phyloP scores from a whole-genome alignment of 1,139 yeast genomes.

The Candida tropicalis region DNA sequence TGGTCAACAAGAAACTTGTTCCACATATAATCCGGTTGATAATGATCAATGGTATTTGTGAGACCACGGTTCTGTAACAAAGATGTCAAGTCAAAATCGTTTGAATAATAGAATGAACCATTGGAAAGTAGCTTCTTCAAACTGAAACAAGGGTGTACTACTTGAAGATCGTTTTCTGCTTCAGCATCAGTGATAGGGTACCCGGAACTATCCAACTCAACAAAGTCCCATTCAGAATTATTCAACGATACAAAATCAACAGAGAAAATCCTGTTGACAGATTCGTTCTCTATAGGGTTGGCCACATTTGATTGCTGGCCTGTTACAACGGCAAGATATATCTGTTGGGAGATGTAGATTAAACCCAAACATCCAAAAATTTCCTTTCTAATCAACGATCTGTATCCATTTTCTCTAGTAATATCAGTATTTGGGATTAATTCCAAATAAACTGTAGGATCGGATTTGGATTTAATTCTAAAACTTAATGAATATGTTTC shows the following conservation, averaged over 20 bases:
- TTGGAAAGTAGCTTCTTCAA: conserved; percentile 75
- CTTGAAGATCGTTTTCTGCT: conserved; percentile 27
- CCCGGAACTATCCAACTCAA: conserved; percentile 65
- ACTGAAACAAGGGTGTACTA: conserved; percentile 84
- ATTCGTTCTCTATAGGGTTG: conserved; percentile 74
- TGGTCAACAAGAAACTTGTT: conserved; percentile 89
- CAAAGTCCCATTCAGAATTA: conserved; percentile 76
- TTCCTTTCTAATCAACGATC: conserved; percentile 54
- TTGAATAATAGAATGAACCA: conserved; percentile 91
- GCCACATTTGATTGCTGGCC: conserved; percentile 78
- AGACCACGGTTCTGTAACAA: conserved; percentile 75
- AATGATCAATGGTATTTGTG: conserved; percentile 46
- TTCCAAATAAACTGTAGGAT: conserved; percentile 54
- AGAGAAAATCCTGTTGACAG: conserved; percentile 75
- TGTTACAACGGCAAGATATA: conserved; percentile 79
- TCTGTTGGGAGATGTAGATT: conserved; percentile 64
- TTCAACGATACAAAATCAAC: conserved; percentile 86
- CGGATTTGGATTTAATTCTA: conserved; percentile 28
- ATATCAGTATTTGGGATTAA: conserved; percentile 44
- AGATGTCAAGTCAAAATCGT: conserved; percentile 89
- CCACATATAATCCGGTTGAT: conserved; percentile 94
- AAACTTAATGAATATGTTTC: conserved; percentile 53
- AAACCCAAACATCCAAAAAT: conserved; percentile 86
- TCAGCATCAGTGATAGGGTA: conserved; percentile 40
- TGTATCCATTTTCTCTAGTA: conserved; percentile 44